Conservation (phyloP, 495 filamentous ascomycete genomes). For the Wilcoxina mikolae region DNA sequence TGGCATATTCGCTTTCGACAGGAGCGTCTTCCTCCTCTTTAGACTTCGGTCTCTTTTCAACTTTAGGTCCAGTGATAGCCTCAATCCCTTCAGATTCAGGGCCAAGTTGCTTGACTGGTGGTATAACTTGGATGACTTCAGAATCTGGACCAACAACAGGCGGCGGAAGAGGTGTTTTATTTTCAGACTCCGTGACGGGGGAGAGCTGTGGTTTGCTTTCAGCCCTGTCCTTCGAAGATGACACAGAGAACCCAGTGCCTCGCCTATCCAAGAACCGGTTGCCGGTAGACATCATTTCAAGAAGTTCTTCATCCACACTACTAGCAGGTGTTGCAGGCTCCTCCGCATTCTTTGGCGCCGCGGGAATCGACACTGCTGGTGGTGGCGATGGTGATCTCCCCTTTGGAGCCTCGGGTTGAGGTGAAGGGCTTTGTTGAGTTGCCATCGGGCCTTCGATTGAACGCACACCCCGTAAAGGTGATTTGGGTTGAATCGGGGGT, state of each 20-base stretch:
- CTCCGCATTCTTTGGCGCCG: neutral
- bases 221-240: neutral
- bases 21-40: conserved; percentile 16
- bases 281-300: conserved; percentile 25
- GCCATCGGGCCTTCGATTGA: neutral
- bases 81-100: conserved; percentile 27
- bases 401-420: neutral
- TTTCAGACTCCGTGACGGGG: neutral
- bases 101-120: conserved; percentile 18
- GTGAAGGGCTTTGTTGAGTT: neutral
- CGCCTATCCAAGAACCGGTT: conserved; percentile 14
- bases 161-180: neutral
- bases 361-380: neutral
- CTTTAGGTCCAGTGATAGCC: conserved; percentile 20
- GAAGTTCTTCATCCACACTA: conserved; percentile 17
- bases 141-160: neutral
- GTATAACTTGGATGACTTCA: conserved; percentile 8
- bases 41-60: conserved; percentile 12
- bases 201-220: neutral
- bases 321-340: conserved; percentile 2
- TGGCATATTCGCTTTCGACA: conserved; percentile 20
- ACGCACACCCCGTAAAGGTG: neutral
- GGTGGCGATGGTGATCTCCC: neutral
- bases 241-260: neutral
- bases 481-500: conserved; percentile 9